phyloP scores from a whole-genome alignment of 768 basidiomycete genomes.

The Guyanaporus albipodus region DNA sequence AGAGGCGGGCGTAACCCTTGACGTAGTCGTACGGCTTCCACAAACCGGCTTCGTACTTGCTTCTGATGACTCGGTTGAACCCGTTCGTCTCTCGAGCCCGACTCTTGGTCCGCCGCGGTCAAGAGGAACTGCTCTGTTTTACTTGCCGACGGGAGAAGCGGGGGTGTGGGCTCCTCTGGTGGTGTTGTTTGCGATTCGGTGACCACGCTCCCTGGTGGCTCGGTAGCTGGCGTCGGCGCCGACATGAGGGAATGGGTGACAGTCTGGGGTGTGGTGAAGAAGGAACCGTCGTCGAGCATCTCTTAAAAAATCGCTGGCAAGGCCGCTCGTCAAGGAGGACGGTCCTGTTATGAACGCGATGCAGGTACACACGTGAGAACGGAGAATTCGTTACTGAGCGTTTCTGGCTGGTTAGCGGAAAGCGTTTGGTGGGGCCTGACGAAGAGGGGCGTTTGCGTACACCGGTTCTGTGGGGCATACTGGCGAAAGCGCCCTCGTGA shows the following conservation, averaged over 20 bases:
- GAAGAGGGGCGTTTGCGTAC: constrained; percentile 18
- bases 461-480: constrained; percentile 17
- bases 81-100: constrained; percentile 88
- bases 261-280: constrained; percentile 59
- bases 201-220: constrained; percentile 20
- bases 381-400: constrained; percentile 77
- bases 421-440: constrained; percentile 37
- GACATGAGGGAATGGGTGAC: constrained; percentile 49
- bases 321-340: neutral
- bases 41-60: constrained; percentile 95
- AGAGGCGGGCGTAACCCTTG: constrained; percentile 88
- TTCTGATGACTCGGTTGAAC: constrained; percentile 85
- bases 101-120: constrained; percentile 92
- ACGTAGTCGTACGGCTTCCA: constrained; percentile 96
- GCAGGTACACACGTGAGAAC: constrained; percentile 60
- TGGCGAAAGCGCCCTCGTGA: too few relatives aligned
- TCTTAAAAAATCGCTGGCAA: constrained; percentile 77
- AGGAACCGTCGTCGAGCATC: constrained; percentile 79
- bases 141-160: constrained; percentile 65
- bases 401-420: constrained; percentile 71
- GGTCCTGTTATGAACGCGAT: neutral
- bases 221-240: constrained; percentile 27
- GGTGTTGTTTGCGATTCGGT: constrained; percentile 22
- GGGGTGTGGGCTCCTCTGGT: constrained; percentile 41
- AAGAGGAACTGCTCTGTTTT: constrained; percentile 87